Evolutionary conservation across 2,329 filamentous ascomycete species (phyloP).

Genomic region (Sclerotinia nivalis): DNA sequence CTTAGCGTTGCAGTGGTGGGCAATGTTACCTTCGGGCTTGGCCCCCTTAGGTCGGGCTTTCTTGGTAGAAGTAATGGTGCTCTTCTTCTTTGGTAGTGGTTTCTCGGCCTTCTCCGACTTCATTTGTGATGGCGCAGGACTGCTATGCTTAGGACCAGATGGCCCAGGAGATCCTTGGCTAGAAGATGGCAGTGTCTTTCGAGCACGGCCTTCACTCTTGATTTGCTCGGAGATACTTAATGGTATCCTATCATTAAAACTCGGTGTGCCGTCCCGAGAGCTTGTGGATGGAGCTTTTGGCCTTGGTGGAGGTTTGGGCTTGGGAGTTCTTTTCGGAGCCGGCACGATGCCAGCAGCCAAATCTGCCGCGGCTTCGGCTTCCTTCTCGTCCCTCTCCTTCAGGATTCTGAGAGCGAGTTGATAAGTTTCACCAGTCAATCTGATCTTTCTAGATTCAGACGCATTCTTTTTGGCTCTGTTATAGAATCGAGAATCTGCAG

Average conservation of each 20-base stretch:
- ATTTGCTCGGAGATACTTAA: constrained; percentile 40
- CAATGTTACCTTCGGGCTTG: constrained; percentile 32
- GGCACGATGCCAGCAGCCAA: constrained; percentile 19
- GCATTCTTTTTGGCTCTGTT: constrained; percentile 37
- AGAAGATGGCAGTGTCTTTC: constrained; percentile 35
- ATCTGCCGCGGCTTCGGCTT: constrained; percentile 31
- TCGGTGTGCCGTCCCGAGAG: constrained; percentile 34
- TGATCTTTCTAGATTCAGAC: constrained; percentile 34
- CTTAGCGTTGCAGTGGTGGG: not conserved
- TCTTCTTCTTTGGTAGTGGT: constrained; percentile 34
- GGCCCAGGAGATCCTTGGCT: constrained; percentile 36
- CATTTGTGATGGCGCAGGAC: constrained; percentile 25
- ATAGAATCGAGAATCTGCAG: constrained; percentile 40
- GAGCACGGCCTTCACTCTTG: constrained; percentile 37
- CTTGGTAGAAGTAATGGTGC: constrained; percentile 32
- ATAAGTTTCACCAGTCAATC: constrained; percentile 34
- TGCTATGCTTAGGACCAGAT: constrained; percentile 29
- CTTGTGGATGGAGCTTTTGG: constrained; percentile 32
- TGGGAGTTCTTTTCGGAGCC: constrained; percentile 11
- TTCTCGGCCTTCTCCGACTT: constrained; percentile 33
- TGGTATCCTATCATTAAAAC: constrained; percentile 26
- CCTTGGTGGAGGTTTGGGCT: constrained; percentile 26
- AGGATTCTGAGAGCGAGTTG: constrained; percentile 35
- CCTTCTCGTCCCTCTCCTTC: constrained; percentile 31
- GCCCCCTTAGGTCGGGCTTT: constrained; percentile 29